Conservation (phyloP, 768 basidiomycete species). For the Mycena leptocephala region DNA sequence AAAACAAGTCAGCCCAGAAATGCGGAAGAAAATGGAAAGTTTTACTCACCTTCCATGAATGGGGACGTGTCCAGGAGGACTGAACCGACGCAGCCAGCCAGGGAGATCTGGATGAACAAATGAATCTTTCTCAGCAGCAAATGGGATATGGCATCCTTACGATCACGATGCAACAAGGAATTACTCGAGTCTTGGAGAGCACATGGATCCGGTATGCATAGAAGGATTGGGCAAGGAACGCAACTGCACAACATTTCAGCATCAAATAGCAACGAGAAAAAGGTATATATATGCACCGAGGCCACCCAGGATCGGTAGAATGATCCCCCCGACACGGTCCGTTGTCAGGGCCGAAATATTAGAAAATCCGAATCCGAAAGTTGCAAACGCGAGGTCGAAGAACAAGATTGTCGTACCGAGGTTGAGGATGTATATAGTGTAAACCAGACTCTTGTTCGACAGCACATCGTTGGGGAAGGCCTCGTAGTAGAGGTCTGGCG, state of each 20-base stretch:
- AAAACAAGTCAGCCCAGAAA: background rate
- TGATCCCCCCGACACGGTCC: background rate
- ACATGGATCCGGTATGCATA: background rate
- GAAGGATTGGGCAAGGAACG: background rate
- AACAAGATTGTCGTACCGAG: background rate
- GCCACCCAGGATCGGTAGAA: background rate
- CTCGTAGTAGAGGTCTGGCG: background rate
- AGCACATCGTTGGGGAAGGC: background rate
- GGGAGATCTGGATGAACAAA: background rate
- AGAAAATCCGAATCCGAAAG: background rate
- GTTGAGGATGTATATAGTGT: background rate
- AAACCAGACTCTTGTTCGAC: background rate
- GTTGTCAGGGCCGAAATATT: background rate
- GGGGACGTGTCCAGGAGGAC: too few species aligned
- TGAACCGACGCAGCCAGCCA: background rate
- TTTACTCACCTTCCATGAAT: too few species aligned
- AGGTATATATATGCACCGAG: background rate
- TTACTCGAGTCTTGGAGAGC: background rate
- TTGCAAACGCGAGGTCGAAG: background rate
- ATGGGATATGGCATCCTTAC: background rate
- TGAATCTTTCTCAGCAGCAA: background rate
- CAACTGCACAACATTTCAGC: background rate
- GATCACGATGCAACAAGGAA: background rate
- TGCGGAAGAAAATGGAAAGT: too few species aligned
- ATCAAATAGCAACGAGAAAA: background rate